Evolutionary conservation across 768 basidiomycete genomes (phyloP).

Genomic region (Tylopilus sp.): DNA sequence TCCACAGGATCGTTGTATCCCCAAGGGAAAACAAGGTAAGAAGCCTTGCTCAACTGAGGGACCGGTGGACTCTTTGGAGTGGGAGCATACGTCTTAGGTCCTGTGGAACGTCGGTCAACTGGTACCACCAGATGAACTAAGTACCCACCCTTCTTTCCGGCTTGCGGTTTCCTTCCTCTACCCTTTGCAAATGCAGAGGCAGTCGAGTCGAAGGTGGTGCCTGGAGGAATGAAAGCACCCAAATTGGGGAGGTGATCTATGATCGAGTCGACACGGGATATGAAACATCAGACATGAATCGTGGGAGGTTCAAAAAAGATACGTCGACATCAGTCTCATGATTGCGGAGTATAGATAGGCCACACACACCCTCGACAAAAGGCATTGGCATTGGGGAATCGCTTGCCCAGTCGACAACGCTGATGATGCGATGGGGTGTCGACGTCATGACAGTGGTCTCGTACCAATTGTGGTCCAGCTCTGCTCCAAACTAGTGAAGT

Average conservation of each 20-base stretch:
- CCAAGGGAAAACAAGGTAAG: conserved; percentile 74
- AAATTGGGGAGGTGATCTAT: conserved; percentile 24
- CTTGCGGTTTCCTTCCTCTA: conserved; percentile 7
- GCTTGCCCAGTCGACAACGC: conserved; percentile 93
- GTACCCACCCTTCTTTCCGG: conserved; percentile 13
- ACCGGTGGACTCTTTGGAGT: conserved; percentile 6
- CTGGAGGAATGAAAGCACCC: conserved; percentile 24
- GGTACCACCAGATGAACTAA: neutral
- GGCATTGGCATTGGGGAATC: conserved; percentile 55
- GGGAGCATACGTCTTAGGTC: conserved; percentile 7
- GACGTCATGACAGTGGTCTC: conserved; percentile 78
- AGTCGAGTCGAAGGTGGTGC: conserved; percentile 16
- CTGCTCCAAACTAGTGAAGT: conserved; percentile 70
- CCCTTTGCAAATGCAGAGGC: conserved; percentile 1
- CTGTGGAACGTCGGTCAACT: neutral
- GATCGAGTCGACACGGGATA: neutral
- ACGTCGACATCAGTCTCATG: conserved; percentile 6
- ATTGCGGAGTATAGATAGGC: neutral
- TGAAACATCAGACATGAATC: neutral
- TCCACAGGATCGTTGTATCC: conserved; percentile 82
- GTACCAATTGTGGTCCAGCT: conserved; percentile 96
- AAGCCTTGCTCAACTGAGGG: conserved; percentile 32
- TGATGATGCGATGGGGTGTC: conserved; percentile 75
- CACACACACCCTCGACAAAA: conserved; percentile 13
- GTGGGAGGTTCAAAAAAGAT: neutral